A percentile compares a stretch with the other conserved stretches of the same genome.
Evolutionary conservation across 768 basidiomycete genomes (phyloP).

Genomic region (Naganishia vishniacii): DNA sequence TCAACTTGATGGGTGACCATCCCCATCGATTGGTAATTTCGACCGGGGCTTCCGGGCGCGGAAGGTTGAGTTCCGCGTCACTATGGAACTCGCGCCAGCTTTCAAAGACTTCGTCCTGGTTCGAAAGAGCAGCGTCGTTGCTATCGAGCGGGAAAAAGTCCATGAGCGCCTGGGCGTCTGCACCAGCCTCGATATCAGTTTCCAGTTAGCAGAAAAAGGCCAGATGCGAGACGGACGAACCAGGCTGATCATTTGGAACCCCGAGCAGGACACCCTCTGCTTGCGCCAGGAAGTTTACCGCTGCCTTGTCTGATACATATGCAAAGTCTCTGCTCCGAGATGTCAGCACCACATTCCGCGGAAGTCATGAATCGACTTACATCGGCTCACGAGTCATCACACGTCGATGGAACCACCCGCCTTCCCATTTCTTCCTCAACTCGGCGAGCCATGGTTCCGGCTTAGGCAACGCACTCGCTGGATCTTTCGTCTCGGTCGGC

Average conservation of each 20-base stretch:
- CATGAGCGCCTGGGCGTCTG: neutral
- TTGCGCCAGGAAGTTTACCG: slow-evolving; percentile 19
- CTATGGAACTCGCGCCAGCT: slow-evolving; percentile 15
- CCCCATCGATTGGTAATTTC: neutral
- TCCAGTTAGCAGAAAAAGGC: neutral
- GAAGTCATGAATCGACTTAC: neutral
- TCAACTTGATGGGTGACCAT: too few species aligned
- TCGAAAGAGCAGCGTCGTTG: neutral
- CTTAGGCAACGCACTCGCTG: neutral
- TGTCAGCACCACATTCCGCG: neutral
- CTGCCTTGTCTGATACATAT: neutral
- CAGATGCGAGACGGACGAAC: neutral
- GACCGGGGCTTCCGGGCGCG: neutral
- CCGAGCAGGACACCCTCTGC: slow-evolving; percentile 19
- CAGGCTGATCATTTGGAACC: neutral
- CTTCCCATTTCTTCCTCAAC: neutral
- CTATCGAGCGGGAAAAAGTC: neutral
- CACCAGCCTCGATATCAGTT: neutral
- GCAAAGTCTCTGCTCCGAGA: slow-evolving; percentile 16
- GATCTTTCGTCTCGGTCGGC: neutral
- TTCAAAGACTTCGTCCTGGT: neutral
- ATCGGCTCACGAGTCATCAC: neutral
- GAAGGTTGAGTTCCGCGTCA: slow-evolving; percentile 2
- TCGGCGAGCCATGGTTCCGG: slow-evolving; percentile 17
- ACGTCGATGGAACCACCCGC: slow-evolving; percentile 18